phyloP scores from a whole-genome alignment of 2,329 filamentous ascomycete genomes.

The Aspergillus brasiliensis region DNA sequence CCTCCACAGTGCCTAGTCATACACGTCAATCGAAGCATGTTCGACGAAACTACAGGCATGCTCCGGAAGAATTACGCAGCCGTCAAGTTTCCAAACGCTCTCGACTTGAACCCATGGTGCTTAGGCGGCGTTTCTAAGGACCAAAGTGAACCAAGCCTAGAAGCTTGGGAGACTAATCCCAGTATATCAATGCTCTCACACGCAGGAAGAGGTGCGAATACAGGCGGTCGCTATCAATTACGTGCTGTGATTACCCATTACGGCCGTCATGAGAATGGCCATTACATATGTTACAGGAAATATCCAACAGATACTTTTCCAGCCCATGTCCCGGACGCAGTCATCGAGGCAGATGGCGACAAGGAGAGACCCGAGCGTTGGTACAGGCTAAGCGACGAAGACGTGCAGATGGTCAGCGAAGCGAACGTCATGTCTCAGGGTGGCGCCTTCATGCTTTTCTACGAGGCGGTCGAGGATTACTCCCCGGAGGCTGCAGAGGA shows the following conservation, averaged over 20 bases:
- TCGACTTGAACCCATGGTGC: conserved; percentile 85
- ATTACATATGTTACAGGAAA: conserved; percentile 89
- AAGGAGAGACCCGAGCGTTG: conserved; percentile 60
- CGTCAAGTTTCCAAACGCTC: conserved; percentile 71
- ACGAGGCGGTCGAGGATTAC: conserved; percentile 67
- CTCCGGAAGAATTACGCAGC: conserved; percentile 81
- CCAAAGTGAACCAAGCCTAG: conserved; percentile 47
- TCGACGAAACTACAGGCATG: conserved; percentile 77
- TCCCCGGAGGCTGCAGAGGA: not conserved
- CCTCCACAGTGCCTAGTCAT: conserved; percentile 78
- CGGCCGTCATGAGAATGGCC: conserved; percentile 89
- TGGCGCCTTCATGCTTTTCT: conserved; percentile 96
- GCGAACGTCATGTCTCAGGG: conserved; percentile 72
- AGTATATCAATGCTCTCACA: conserved; percentile 72
- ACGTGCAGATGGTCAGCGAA: conserved; percentile 74
- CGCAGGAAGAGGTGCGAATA: conserved; percentile 55
- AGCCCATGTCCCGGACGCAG: conserved; percentile 32
- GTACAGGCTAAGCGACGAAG: conserved; percentile 92
- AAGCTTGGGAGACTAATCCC: conserved; percentile 72
- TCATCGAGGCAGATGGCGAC: conserved; percentile 35
- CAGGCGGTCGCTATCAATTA: conserved; percentile 66
- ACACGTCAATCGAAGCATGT: conserved; percentile 89
- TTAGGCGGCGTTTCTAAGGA: conserved; percentile 59
- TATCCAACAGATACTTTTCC: conserved; percentile 53
- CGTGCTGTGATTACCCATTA: conserved; percentile 85